These are phyloP conservation scores for Colletotrichum shisoi DNA, from an alignment of 2,329 filamentous ascomycete genomes.

Conservation along the genomic window DNA sequence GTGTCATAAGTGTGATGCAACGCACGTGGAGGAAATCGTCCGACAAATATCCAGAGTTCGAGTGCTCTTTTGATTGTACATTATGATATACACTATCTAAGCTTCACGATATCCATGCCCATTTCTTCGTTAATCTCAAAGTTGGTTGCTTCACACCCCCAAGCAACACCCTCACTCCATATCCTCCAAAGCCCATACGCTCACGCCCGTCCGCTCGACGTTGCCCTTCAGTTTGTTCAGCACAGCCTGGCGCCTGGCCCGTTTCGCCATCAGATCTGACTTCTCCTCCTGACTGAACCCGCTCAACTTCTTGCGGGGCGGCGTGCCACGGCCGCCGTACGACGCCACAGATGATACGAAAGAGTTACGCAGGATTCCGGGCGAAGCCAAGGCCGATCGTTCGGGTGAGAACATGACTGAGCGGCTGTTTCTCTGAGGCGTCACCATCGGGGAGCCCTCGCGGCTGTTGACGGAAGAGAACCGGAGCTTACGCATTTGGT, in stretches of 20 bases:
- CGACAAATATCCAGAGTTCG: background rate
- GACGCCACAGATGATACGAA: slow-evolving; percentile 54
- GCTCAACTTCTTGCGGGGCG: slow-evolving; percentile 68
- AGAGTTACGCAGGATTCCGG: slow-evolving; percentile 54
- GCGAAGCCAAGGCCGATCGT: slow-evolving; percentile 49
- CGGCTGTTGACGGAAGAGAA: slow-evolving; percentile 55
- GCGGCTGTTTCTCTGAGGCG: slow-evolving; percentile 49
- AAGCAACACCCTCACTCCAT: slow-evolving; percentile 49
- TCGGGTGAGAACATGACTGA: slow-evolving; percentile 55
- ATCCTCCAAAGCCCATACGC: slow-evolving; percentile 60
- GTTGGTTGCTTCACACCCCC: background rate
- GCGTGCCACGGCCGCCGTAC: slow-evolving; percentile 50
- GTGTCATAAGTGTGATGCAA: no score
- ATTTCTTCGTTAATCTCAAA: slow-evolving; percentile 26
- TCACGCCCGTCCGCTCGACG: slow-evolving; percentile 60
- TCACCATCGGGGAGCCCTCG: slow-evolving; percentile 54
- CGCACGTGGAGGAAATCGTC: no score
- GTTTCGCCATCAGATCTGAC: slow-evolving; percentile 61
- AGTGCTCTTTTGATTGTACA: slow-evolving; percentile 31
- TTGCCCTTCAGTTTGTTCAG: slow-evolving; percentile 60
- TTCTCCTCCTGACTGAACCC: slow-evolving; percentile 69
- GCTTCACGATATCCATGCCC: slow-evolving; percentile 27
- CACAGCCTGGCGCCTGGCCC: slow-evolving; percentile 61
- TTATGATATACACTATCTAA: slow-evolving; percentile 37
- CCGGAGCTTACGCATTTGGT: slow-evolving; percentile 78